These are phyloP conservation scores for Cupressus sempervirens DNA, from an alignment of 75 land plant species.

Conservation along the genomic window DNA sequence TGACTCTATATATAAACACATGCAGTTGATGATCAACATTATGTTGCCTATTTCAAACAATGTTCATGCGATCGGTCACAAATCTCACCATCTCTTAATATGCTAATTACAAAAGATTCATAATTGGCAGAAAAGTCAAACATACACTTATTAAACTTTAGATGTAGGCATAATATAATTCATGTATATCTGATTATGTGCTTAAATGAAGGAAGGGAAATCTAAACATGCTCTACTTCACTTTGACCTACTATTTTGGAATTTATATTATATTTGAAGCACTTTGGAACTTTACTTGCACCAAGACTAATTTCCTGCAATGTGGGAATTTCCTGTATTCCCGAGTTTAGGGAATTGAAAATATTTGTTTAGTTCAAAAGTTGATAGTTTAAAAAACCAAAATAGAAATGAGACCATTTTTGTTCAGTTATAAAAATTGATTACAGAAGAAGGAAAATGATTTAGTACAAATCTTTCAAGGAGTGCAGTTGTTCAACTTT, in stretches of 20 bases:
- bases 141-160: not conserved
- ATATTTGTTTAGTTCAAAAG: not conserved
- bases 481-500: not conserved
- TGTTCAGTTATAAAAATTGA: not conserved
- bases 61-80: not conserved
- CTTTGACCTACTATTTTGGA: not conserved
- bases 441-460: not conserved
- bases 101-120: not conserved
- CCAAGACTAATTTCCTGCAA: not conserved
- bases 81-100: not conserved
- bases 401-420: not conserved
- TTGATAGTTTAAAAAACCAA: not conserved
- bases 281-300: not conserved
- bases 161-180: not conserved
- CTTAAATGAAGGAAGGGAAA: not conserved
- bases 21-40: not conserved
- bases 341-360: not conserved
- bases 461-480: not conserved
- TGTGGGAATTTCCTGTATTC: not conserved
- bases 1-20: not conserved
- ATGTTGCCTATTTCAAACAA: not conserved
- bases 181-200: not conserved
- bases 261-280: not conserved
- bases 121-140: not conserved
- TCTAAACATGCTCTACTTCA: not conserved